Percentiles rank a stretch among this genome's conserved stretches.
These are phyloP conservation scores for Claviceps maximensis DNA, from an alignment of 2,329 filamentous ascomycete genomes.

Conservation along the genomic window DNA sequence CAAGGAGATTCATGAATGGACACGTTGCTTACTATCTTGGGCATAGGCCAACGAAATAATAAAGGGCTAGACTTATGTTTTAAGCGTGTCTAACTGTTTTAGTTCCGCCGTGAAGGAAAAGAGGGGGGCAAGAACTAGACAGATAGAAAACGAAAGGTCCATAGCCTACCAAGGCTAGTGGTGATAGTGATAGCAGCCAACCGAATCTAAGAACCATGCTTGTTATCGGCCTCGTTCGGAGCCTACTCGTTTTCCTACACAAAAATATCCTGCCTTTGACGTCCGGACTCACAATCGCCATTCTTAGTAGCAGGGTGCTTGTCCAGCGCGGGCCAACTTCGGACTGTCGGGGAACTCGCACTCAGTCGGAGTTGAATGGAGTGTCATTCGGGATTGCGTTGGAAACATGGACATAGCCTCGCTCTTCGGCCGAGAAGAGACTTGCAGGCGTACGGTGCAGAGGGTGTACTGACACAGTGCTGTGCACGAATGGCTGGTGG, in stretches of 20 bases:
- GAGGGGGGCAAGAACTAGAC: too few relatives aligned
- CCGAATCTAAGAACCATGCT: background rate
- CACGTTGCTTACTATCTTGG: background rate
- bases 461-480: background rate
- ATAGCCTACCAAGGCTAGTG: background rate
- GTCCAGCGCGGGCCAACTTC: conserved; percentile 5
- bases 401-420: background rate
- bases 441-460: too few relatives aligned
- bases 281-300: background rate
- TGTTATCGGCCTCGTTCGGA: background rate
- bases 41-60: background rate
- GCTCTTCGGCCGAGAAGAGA: conserved; percentile 8
- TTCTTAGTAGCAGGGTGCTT: background rate
- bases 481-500: background rate
- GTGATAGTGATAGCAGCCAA: background rate
- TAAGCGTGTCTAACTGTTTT: too few relatives aligned
- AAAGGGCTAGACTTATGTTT: background rate
- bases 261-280: too few relatives aligned
- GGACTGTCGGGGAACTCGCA: conserved; percentile 1
- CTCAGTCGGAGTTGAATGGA: background rate
- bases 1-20: background rate
- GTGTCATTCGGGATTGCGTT: background rate
- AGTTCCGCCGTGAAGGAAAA: too few relatives aligned
- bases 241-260: background rate
- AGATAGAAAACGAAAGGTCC: too few relatives aligned